A percentile compares a stretch with the other conserved stretches of the same genome.
Evolutionary conservation across 441 rosid species (phyloP).

Genomic region (Erodium moschatum): DNA sequence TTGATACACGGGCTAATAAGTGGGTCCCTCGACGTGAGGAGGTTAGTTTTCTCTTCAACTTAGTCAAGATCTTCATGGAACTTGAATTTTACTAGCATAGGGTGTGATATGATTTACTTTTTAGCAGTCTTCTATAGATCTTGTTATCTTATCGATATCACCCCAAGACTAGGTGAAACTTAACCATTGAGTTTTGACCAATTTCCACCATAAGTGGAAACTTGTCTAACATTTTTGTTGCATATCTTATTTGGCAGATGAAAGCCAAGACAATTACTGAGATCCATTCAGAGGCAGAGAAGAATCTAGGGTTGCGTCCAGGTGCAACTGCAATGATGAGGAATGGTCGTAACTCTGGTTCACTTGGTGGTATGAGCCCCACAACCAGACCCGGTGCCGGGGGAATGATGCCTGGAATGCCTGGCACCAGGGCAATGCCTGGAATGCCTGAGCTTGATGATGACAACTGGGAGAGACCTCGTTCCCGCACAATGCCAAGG

Average conservation of each 20-base stretch:
- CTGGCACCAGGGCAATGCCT: constrained; percentile 86
- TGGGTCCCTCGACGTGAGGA: constrained; percentile 53
- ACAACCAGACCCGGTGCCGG: constrained; percentile 65
- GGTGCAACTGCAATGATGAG: constrained; percentile 82
- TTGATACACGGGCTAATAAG: constrained; percentile 34
- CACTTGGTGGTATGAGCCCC: constrained; percentile 37
- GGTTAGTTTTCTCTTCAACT: constrained; percentile 22
- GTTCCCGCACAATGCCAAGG: constrained; percentile 61
- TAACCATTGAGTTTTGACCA: too few species aligned
- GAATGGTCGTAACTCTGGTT: constrained; percentile 41
- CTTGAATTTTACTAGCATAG: neutral
- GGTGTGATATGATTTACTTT: too few species aligned
- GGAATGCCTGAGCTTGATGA: constrained; percentile 74
- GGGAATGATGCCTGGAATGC: constrained; percentile 81
- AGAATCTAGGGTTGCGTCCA: constrained; percentile 76
- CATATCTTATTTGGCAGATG: constrained; percentile 35
- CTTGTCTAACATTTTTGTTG: neutral
- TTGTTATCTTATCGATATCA: too few species aligned
- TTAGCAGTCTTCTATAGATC: too few species aligned
- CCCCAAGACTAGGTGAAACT: too few species aligned
- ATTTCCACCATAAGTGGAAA: too few species aligned
- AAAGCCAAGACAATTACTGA: constrained; percentile 85
- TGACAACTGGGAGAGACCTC: constrained; percentile 73
- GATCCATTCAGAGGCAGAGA: constrained; percentile 87
- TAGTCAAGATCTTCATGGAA: neutral